phyloP scores from a whole-genome alignment of 345 rosid species.

The Brassica carinata region DNA sequence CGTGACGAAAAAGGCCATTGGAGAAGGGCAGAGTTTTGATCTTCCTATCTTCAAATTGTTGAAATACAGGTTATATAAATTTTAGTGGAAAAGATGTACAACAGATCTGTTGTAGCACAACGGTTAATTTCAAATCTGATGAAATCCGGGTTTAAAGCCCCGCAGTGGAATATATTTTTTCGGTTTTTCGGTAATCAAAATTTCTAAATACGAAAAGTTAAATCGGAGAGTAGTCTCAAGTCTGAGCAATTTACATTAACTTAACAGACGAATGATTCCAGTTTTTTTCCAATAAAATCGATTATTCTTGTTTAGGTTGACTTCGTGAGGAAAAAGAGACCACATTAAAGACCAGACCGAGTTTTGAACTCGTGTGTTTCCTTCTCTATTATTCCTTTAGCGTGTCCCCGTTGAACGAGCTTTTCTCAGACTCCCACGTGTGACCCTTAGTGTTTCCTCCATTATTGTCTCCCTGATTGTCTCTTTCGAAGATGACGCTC shows the following conservation, averaged over 20 bases:
- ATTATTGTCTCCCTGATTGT: conserved; percentile 34
- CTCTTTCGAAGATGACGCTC: conserved; percentile 50
- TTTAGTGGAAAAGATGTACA: not conserved
- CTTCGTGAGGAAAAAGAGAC: not conserved
- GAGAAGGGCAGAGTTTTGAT: not conserved
- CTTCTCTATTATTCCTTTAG: not conserved
- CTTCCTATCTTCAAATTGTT: too few species aligned
- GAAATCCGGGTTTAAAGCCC: not conserved
- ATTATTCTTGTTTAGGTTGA: conserved; percentile 6
- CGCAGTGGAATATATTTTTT: not conserved
- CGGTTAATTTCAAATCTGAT: not conserved
- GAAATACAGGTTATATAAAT: not conserved
- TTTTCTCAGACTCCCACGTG: conserved; percentile 61
- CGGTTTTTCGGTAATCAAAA: not conserved
- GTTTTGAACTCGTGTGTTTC: not conserved
- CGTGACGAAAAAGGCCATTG: not conserved
- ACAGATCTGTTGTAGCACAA: not conserved
- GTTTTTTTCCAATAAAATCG: not conserved
- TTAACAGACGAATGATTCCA: not conserved
- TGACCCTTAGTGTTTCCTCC: conserved; percentile 54
- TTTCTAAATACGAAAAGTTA: not conserved
- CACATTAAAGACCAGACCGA: not conserved
- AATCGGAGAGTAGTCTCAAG: not conserved
- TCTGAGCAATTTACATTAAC: conserved; percentile 10
- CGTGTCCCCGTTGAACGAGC: conserved; percentile 47